Evolutionary conservation across 108 stramenopile genomes (phyloP), one percentile per base, ranked within the genome.

Genomic region (Pelagomonas calceolata): DNA sequence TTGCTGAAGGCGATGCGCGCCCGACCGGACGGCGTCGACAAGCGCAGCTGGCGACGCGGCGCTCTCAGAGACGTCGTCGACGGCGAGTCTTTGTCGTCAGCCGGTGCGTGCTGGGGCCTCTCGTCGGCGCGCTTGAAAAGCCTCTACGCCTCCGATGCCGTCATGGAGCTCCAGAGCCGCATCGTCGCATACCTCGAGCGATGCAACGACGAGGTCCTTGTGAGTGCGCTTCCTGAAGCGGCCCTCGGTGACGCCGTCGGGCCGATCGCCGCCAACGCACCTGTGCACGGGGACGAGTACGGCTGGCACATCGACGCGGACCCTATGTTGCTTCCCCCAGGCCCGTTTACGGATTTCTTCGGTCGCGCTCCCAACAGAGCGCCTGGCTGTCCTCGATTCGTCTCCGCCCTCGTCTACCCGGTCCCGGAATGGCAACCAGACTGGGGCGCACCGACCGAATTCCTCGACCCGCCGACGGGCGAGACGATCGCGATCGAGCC

Each of bases 251-350:
- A 64, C 7, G 74, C 67, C 43, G 85, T 87, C n/a, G 79, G 85
- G 30, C 88, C 88, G 14, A 71, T 89, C 31, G 85, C 86, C 9
- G 86, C 84, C 32, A 89, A 89, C 79, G 88, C 88, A 69, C 85
- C 88, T 0, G 81, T 82, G 18, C 37, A 68, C 68, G 39, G 39
- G 9, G 39, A 43, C 39, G 45, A 67, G 0, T 89, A 86, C 73
- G 71, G 71, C 4, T 86, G 80, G 76, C 88, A 89, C 72, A 87
- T 89, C 76, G 88, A 89, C 68, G 86, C 77, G 16, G 88, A 89
- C 80, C 88, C 88, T 12, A 65, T 77, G 33, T 73, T 80, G 34
- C 76, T 82, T 0, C 88, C 88, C 37, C 85, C 84, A 5, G 80
- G 81, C 14, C 86, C 86, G 17, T 89, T 84, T 81, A 78, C 84